Base-by-base conservation (phyloP, 768 basidiomycete genomes). In the Strobilomyces dryophilus region DNA sequence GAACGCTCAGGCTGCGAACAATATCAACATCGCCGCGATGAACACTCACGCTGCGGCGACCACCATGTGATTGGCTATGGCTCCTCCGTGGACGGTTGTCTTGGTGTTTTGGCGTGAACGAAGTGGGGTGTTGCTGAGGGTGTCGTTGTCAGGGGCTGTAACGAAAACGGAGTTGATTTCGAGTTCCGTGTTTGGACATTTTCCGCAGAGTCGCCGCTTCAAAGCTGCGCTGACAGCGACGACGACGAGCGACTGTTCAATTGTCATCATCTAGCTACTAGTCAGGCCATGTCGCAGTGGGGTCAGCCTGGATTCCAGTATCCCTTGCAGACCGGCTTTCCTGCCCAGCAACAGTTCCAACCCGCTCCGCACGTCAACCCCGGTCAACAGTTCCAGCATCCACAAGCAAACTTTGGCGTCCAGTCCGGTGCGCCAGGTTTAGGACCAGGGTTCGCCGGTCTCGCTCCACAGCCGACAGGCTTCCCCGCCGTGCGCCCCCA, bases 251-350 rank as follows among this genome's bases (percentile, higher is more conserved):
- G 15, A 14, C 24, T 24, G 8, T 10, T n/a, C n/a, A n/a, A n/a
- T n/a, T n/a, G n/a, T n/a, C n/a, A n/a, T n/a, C n/a, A n/a, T n/a
- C n/a, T n/a, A n/a, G n/a, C n/a, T n/a, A n/a, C n/a, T n/a, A n/a
- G n/a, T n/a, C n/a, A n/a, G n/a, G 74, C 61, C 65, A 90, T 91
- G 89, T 81, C 87, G 62, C 87, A 89, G 71, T 91, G 89, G 87
- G 77, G 76, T 48, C 85, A 84, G 68, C 79, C 78, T 21, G 81
- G 82, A 34, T 85, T 75, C 63, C 87, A 90, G 71, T 85, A 87
- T 64, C 84, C 89, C 31, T 73, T 84, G 67, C 87, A 87, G 59
- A 87, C 88, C 3, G 88, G 86, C 14, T 85, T 79, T 68, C 78
- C 73, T 54, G 65, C 63, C 47, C 63, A 61, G 54, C 77, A 76